Base-by-base conservation (phyloP, 148 eudicot genomes). In the Nepenthes mirabilis region DNA sequence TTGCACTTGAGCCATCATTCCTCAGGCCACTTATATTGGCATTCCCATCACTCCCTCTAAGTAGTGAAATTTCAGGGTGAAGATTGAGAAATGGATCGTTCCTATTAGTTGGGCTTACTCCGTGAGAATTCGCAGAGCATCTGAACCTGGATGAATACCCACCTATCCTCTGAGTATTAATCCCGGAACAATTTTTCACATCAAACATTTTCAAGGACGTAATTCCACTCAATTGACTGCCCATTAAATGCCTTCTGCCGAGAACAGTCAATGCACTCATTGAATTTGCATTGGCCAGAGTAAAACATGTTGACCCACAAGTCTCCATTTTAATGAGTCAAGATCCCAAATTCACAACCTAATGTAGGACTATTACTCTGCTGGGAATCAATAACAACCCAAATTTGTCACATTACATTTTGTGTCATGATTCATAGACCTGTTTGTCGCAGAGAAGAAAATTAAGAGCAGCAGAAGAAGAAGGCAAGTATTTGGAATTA, bases 51-150 rank as follows among this genome's bases (percentile, higher is more conserved):
- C 86, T 66, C 53, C 82, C 98, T 79, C 96, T 82, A 59, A 93
- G 96, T 82, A 93, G 66, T 0, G 98, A 77, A 43, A 93, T 76
- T 57, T 93, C 98, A 1, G 96, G 96, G 58, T 93, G 96, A 58
- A 79, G 72, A 71, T 83, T 86, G 50, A 88, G 83, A 68, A 88
- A 88, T 0, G 90, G 87, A 62, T 93, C 96, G 64, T 67, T 90
- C 58, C 61, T 80, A 47, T 79, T 70, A 59, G 60, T 74, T 40
- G 82, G 76, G 69, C 77, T 80, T 13, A 74, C 70, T 63, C 73
- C 75, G 6, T 78, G 82, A 6, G 96, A 82, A 51, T 76, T 81
- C 14, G 86, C 64, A 0, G 71, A 75, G 76, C 96, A 91, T 56
- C 68, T 88, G 49, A 85, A 33, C 56, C 53, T 74, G 12, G 64